phyloP scores from a whole-genome alignment of 2,329 filamentous ascomycete genomes.

The Penicillium sp. region DNA sequence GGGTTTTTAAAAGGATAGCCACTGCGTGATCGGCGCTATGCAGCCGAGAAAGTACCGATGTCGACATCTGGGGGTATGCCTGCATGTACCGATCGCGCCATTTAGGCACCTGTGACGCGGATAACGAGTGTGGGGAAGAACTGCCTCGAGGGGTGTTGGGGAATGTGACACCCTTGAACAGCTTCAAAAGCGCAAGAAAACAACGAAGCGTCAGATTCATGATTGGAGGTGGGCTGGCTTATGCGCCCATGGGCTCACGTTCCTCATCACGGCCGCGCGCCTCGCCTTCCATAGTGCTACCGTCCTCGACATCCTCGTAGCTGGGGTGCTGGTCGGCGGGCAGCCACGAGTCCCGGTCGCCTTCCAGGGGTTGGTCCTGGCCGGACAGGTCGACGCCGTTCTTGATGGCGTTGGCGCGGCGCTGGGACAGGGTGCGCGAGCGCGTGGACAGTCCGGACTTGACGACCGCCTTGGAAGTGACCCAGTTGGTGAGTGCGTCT shows the following conservation, averaged over 20 bases:
- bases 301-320: constrained; percentile 46
- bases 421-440: constrained; percentile 81
- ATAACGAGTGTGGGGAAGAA: not conserved
- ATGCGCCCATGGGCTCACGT: constrained; percentile 30
- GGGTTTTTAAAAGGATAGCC: not conserved
- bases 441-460: constrained; percentile 83
- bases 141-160: not conserved
- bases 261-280: constrained; percentile 38
- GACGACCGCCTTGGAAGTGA: constrained; percentile 83
- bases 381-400: constrained; percentile 75
- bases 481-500: constrained; percentile 96
- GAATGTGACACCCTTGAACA: not conserved
- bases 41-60: not conserved
- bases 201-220: constrained; percentile 14
- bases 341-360: constrained; percentile 78
- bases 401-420: constrained; percentile 71
- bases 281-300: constrained; percentile 34
- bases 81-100: constrained; percentile 1
- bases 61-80: not conserved
- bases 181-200: not conserved
- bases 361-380: constrained; percentile 76
- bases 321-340: constrained; percentile 61
- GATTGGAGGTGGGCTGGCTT: constrained; percentile 5
- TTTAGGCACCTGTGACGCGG: constrained; percentile 1
- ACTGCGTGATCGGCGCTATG: not conserved